Percentiles rank a stretch among this genome's conserved stretches.
These are phyloP conservation scores for Fusarium sp. DNA, from an alignment of 2,329 filamentous ascomycete genomes.

Conservation along the genomic window DNA sequence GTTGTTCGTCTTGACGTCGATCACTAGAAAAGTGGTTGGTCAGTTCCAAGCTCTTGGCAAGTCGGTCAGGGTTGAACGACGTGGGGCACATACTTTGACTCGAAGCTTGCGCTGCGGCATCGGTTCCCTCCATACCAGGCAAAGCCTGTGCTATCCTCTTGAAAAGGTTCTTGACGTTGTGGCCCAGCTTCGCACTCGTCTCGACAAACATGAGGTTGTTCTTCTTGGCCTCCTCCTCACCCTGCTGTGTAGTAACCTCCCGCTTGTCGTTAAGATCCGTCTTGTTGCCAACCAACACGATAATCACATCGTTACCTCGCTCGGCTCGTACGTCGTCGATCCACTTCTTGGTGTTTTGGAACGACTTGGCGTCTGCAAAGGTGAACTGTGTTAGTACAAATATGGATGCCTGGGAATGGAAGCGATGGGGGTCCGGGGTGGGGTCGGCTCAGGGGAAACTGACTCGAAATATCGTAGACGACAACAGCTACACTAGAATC, in stretches of 20 bases:
- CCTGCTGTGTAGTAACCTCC: constrained; percentile 95
- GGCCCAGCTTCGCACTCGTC: constrained; percentile 96
- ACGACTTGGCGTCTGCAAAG: constrained; percentile 83
- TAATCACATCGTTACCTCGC: constrained; percentile 98
- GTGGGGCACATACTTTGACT: constrained; percentile 77
- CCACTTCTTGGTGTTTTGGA: constrained; percentile 99
- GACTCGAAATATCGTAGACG: constrained; percentile 97
- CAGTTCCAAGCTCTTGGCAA: background rate
- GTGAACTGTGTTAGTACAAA: constrained; percentile 34
- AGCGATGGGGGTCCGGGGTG: constrained; percentile 28
- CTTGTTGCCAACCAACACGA: constrained; percentile 98
- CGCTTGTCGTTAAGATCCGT: constrained; percentile 98
- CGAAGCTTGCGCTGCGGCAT: constrained; percentile 77
- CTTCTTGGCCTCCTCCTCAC: constrained; percentile 98
- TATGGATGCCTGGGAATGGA: constrained; percentile 19
- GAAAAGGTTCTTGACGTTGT: constrained; percentile 98
- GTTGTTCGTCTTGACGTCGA: constrained; percentile 89
- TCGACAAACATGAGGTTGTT: constrained; percentile 99
- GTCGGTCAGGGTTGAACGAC: background rate
- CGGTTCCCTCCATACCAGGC: constrained; percentile 95
- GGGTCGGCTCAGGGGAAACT: constrained; percentile 33
- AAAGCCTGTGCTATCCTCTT: constrained; percentile 98
- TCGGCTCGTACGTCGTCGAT: constrained; percentile 98
- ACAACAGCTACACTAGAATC: constrained; percentile 98
- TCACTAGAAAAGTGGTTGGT: constrained; percentile 69